Conservation (phyloP, 2,329 filamentous ascomycete genomes). For the Cercospora beticola region DNA sequence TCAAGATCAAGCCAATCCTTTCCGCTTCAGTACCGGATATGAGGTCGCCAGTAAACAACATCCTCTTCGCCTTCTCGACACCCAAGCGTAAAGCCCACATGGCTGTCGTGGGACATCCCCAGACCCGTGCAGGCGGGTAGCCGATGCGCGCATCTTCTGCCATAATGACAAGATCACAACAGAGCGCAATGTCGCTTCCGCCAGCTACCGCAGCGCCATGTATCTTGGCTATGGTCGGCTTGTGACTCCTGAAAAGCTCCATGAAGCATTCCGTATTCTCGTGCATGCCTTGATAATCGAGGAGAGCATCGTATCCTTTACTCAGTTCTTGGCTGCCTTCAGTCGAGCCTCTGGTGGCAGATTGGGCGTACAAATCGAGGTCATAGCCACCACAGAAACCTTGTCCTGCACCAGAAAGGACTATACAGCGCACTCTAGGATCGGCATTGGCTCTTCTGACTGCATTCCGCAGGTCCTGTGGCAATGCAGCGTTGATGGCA, state of each 20-base stretch:
- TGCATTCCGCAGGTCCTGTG: conserved; percentile 6
- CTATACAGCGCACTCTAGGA: conserved; percentile 11
- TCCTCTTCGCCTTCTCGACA: background rate
- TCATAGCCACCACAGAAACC: conserved; percentile 20
- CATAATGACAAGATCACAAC: background rate
- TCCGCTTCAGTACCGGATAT: background rate
- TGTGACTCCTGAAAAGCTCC: conserved; percentile 1
- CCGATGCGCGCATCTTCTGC: background rate
- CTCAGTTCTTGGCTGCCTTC: background rate
- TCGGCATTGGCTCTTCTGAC: conserved; percentile 14
- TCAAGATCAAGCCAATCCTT: background rate
- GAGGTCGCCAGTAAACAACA: background rate
- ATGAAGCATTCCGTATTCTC: conserved; percentile 7
- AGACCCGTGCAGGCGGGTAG: background rate
- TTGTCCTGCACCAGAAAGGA: conserved; percentile 12
- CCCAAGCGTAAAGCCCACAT: conserved; percentile 2
- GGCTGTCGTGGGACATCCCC: background rate
- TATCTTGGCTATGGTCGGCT: background rate
- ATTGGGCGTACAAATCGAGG: conserved; percentile 8
- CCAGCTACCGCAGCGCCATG: conserved; percentile 1
- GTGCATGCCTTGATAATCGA: background rate
- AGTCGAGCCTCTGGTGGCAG: background rate
- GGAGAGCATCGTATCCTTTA: background rate
- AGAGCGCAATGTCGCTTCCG: conserved; percentile 2
- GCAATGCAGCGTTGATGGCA: conserved; percentile 11